Percentiles rank a stretch among this genome's conserved stretches.
These are phyloP conservation scores for Metschnikowia gelsemii DNA, from an alignment of 805 yeast species.

Conservation along the genomic window DNA sequence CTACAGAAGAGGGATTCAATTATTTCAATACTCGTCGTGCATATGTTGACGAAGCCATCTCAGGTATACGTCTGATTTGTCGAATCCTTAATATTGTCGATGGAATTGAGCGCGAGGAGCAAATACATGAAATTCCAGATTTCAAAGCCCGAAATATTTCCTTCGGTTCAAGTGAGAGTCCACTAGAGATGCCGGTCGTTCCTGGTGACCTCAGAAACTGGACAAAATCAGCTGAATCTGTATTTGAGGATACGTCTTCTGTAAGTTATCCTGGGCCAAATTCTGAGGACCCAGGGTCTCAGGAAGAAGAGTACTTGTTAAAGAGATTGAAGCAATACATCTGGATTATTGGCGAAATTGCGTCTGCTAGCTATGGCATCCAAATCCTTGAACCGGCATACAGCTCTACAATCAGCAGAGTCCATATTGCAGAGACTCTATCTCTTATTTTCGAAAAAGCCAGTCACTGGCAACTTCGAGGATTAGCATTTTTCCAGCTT, in stretches of 20 bases:
- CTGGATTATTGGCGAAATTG: constrained; percentile 87
- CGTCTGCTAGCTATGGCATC: constrained; percentile 70
- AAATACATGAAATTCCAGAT: not conserved
- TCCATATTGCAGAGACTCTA: constrained; percentile 47
- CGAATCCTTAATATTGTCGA: constrained; percentile 14
- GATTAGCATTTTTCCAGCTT: constrained; percentile 73
- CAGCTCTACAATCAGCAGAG: constrained; percentile 22
- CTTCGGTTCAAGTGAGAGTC: constrained; percentile 6
- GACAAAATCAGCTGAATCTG: constrained; percentile 8
- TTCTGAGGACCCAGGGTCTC: not conserved
- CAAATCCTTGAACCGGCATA: constrained; percentile 38
- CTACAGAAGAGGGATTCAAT: constrained; percentile 76
- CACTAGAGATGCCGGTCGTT: constrained; percentile 5
- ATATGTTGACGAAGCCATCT: constrained; percentile 39
- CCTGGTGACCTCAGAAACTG: constrained; percentile 6
- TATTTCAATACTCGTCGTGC: constrained; percentile 45
- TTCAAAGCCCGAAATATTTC: not conserved
- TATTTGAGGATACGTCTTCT: constrained; percentile 6
- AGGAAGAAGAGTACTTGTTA: constrained; percentile 17
- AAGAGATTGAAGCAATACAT: constrained; percentile 64
- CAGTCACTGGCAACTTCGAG: constrained; percentile 57
- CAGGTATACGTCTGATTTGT: constrained; percentile 14
- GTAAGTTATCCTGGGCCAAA: too few species aligned
- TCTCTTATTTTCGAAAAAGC: constrained; percentile 37
- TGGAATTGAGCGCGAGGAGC: too few species aligned